Percentiles rank a stretch among this genome's conserved stretches.
phyloP scores from a whole-genome alignment of 306 rosid genomes.

The Inga oerstediana region DNA sequence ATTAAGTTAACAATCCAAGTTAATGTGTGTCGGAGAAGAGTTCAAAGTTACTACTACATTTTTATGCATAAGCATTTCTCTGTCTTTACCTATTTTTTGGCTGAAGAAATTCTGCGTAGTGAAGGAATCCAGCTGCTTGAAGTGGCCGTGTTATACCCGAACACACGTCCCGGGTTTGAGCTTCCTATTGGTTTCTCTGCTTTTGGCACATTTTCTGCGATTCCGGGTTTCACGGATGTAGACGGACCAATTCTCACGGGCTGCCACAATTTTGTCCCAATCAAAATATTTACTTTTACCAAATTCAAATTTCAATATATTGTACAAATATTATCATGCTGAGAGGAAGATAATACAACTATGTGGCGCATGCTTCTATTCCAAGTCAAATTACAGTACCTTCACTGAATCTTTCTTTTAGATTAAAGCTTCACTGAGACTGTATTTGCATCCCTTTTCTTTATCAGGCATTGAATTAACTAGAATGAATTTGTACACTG shows the following conservation, averaged over 20 bases:
- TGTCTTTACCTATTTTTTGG: conserved; percentile 48
- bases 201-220: conserved; percentile 39
- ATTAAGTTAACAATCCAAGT: conserved; percentile 26
- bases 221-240: conserved; percentile 36
- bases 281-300: conserved; percentile 29
- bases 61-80: conserved; percentile 1
- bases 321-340: conserved; percentile 24
- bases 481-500: background rate
- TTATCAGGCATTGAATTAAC: background rate
- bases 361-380: background rate
- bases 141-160: conserved; percentile 49
- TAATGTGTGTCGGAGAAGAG: conserved; percentile 6
- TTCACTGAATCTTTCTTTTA: background rate
- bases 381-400: background rate
- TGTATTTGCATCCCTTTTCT: background rate
- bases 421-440: background rate
- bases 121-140: conserved; percentile 64
- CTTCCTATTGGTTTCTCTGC: conserved; percentile 39
- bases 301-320: conserved; percentile 1
- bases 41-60: background rate
- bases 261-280: conserved; percentile 47
- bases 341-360: background rate
- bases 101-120: conserved; percentile 55
- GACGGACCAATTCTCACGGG: conserved; percentile 46
- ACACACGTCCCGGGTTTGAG: conserved; percentile 44